Base-by-base conservation (phyloP, 2,329 filamentous ascomycete genomes). In the Tolypocladium endophyticum region DNA sequence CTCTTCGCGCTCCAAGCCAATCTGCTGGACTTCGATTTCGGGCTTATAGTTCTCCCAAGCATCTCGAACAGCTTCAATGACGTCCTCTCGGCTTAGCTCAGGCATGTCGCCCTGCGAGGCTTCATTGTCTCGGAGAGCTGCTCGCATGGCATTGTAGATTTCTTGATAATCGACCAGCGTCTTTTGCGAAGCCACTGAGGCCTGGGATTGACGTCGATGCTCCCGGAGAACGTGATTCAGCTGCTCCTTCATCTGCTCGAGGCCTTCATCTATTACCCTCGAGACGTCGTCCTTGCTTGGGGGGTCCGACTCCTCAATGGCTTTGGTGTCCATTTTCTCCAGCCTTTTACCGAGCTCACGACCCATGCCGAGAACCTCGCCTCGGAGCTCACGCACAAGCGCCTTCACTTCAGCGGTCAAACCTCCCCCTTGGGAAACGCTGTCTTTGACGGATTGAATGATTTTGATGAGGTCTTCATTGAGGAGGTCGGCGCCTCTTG, bases 1-100 rank as follows among this genome's bases (percentile, higher is more conserved):
- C 69, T 97, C 93, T 16, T 97, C 91, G 6, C 91, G 84, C 71
- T 96, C 93, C 1, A 97, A 79, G 2, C 92, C 93, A 63, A 95
- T 89, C 67, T 96, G 91, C 66, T 96, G 88, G 5, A 96, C 81
- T 66, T 96, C 88, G 57, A 96, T 91, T 67, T 97, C 91, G 1
- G 93, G 93, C 74, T 96, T 96, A 75, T 96, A 96, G 58, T 87
- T 90, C 70, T 97, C 93, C 85, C 92, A 96, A 1, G 92, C 93
- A 66, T 96, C 92, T 65, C 87, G 87, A 18, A 97, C 89, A 3
- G 92, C 92, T 35, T 89, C 83, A 2, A 97, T 82, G 41, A 97
- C 90, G 61, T 95, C 90, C 56, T 96, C 90, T 64, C 89, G 85
- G 66, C 86, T 87, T 55, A 90, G 74, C 57, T 75, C 73, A 2